Conservation (phyloP, 768 basidiomycete species). For the Suillus cothurnatus region DNA sequence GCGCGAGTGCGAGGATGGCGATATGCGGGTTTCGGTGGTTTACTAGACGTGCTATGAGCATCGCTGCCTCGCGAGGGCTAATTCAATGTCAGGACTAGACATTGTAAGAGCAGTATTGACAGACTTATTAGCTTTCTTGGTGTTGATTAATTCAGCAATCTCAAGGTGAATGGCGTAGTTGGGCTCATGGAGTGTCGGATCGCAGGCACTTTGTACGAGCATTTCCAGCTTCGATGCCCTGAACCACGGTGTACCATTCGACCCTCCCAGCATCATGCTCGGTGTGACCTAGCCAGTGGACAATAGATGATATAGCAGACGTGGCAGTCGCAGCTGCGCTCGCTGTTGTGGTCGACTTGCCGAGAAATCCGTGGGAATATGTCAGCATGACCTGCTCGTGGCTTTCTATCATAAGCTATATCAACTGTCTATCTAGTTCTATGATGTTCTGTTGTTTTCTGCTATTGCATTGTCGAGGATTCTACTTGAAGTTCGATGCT, state of each 20-base stretch:
- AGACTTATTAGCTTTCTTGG: slow-evolving; percentile 95
- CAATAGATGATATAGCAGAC: background rate
- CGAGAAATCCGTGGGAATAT: slow-evolving; percentile 3
- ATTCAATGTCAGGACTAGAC: slow-evolving; percentile 5
- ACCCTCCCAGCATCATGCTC: slow-evolving; percentile 49
- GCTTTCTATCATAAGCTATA: background rate
- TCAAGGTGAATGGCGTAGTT: slow-evolving; percentile 93
- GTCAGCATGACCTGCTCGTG: background rate
- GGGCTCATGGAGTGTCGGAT: slow-evolving; percentile 82
- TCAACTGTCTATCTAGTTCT: background rate
- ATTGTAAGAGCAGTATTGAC: slow-evolving; percentile 27
- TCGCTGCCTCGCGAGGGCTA: slow-evolving; percentile 90
- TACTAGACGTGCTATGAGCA: slow-evolving; percentile 78
- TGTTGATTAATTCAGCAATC: slow-evolving; percentile 90
- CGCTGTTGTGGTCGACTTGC: background rate
- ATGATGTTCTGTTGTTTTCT: background rate
- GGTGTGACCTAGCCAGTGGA: background rate
- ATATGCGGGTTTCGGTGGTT: slow-evolving; percentile 95
- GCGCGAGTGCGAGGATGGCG: slow-evolving; percentile 79
- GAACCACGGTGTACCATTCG: slow-evolving; percentile 52
- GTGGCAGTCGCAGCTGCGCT: background rate
- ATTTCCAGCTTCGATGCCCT: slow-evolving; percentile 66
- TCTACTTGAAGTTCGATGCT: background rate
- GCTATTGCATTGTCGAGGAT: background rate
- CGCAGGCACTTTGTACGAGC: slow-evolving; percentile 82